These are phyloP conservation scores for Leccinum subgranulosum DNA, from an alignment of 768 basidiomycete genomes.

Conservation along the genomic window DNA sequence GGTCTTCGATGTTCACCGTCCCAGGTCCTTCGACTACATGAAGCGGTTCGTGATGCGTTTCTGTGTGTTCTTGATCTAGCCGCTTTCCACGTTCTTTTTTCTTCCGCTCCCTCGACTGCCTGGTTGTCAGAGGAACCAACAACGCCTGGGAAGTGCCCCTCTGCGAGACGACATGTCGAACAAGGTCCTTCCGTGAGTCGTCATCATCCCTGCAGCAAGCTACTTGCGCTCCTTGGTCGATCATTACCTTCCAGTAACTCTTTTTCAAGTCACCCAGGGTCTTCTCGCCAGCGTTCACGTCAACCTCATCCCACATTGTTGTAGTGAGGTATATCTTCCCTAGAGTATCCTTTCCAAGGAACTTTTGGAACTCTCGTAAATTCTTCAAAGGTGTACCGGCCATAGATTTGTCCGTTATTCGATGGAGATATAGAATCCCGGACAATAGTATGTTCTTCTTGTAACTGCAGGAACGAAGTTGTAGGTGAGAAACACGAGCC, in stretches of 20 bases:
- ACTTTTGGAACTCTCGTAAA: conserved; percentile 29
- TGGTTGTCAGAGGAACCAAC: not conserved
- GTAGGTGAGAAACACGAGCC: not conserved
- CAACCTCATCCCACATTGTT: conserved; percentile 34
- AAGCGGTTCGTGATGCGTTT: not conserved
- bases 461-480: conserved; percentile 3
- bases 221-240: not conserved
- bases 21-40: not conserved
- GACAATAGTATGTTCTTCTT: conserved; percentile 17
- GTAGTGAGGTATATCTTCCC: conserved; percentile 34
- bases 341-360: conserved; percentile 28
- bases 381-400: conserved; percentile 31
- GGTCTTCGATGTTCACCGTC: not conserved
- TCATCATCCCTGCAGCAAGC: not conserved
- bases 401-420: conserved; percentile 38
- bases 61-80: not conserved
- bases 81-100: not conserved
- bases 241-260: not conserved
- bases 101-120: too few relatives aligned
- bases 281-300: not conserved
- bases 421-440: conserved; percentile 38
- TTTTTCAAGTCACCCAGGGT: not conserved
- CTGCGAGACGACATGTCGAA: not conserved
- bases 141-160: not conserved
- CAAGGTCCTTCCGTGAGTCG: not conserved